Evolutionary conservation across 257 asterid species (phyloP), one percentile per base, ranked within the genome.

Genomic region (Ocimum tenuiflorum): DNA sequence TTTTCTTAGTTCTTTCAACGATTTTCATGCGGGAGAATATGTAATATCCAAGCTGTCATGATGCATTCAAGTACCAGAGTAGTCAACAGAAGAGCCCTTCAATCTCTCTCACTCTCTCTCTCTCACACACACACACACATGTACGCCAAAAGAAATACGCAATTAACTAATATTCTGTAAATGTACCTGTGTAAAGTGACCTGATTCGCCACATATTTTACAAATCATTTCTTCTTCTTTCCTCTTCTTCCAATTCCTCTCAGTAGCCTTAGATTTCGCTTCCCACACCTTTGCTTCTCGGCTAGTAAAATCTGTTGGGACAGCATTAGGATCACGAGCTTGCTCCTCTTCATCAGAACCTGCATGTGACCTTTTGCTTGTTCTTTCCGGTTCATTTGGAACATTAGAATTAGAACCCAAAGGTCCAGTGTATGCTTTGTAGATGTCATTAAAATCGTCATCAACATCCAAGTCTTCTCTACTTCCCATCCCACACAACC

Each of bases 231-330:
- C 99, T 71, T 94, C 99, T 72, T 94, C 99, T 78, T 94, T 94
- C 76, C 95, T 81, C 80, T 94, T 94, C 85, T 94, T 94, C 99
- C 99, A 94, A 72, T 88, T 90, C 77, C 96, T 86, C 78, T 94
- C 97, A 13, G 97, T 94, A 68, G 99, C 99, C 81, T 94, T 94
- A 29, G 97, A 90, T 83, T 94, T 94, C 66, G 99, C 99, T 74
- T 88, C 99, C 99, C 99, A 94, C 51, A 94, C 91, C 81, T 90
- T 94, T 67, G 99, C 99, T 79, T 94, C 99, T 60, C 99, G 83
- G 78, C 99, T 94, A 60, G 99, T 94, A 76, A 94, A 94, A 86
- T 94, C 99, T 11, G 99, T 94, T 5, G 99, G 99, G 42, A 94
- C 96, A 60, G 97, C 99, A 86, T 94, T 86, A 27, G 96, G 97